A percentile compares a stretch with the other conserved stretches of the same genome.
phyloP scores from a whole-genome alignment of 805 yeast species.

The Candida andamanensis region DNA sequence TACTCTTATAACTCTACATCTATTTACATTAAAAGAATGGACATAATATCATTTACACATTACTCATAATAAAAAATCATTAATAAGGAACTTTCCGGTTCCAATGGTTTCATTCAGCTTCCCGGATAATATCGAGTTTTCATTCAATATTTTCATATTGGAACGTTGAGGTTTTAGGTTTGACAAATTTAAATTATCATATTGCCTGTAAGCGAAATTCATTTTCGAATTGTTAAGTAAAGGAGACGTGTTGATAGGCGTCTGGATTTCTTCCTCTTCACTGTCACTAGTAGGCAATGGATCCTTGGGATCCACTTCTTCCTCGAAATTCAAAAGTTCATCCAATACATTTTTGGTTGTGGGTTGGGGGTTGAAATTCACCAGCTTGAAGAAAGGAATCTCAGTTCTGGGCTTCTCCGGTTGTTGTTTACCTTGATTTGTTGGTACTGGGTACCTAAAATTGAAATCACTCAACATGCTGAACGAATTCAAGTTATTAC shows the following conservation, averaged over 20 bases:
- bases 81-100: constrained; percentile 35
- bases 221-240: constrained; percentile 17
- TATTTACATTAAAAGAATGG: too few relatives aligned
- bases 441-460: constrained; percentile 1
- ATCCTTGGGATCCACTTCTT: constrained; percentile 13
- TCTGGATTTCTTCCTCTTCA: constrained; percentile 6
- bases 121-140: constrained; percentile 32
- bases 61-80: constrained; percentile 37
- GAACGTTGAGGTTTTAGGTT: constrained; percentile 15
- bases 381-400: constrained; percentile 31
- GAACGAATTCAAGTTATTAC: constrained; percentile 6
- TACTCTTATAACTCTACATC: too few relatives aligned
- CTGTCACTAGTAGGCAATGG: constrained; percentile 2
- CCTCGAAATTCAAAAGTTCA: constrained; percentile 28
- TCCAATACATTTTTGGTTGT: constrained; percentile 21
- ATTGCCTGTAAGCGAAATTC: constrained; percentile 34
- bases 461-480: constrained; percentile 3
- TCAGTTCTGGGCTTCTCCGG: constrained; percentile 4
- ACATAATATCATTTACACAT: too few relatives aligned
- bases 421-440: neutral
- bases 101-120: constrained; percentile 43
- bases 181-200: constrained; percentile 32
- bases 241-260: constrained; percentile 8
- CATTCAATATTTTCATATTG: constrained; percentile 31
- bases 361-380: constrained; percentile 30